Percentiles rank a stretch among this genome's conserved stretches.
Evolutionary conservation across 345 rosid species (phyloP).

Genomic region (Melaleuca alternifolia): DNA sequence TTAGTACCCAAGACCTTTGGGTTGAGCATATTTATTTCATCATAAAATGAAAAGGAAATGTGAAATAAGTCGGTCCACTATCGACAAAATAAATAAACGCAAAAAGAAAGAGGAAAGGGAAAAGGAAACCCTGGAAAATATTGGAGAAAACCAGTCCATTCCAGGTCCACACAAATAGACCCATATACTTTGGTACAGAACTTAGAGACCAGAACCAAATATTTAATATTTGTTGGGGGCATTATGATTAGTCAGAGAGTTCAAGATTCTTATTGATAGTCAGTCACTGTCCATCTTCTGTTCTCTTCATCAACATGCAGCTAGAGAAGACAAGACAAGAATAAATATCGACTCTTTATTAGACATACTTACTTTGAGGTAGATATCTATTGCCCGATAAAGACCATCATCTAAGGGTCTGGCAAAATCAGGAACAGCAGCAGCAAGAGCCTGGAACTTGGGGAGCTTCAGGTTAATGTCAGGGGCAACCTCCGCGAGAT

Average conservation of each 20-base stretch:
- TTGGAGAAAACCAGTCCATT: neutral
- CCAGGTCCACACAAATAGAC: no score
- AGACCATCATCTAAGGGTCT: constrained; percentile 93
- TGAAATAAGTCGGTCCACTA: neutral
- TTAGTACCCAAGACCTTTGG: neutral
- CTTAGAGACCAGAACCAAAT: neutral
- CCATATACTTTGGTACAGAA: no score
- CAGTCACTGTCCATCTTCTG: neutral
- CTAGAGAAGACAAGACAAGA: neutral
- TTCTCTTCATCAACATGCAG: neutral
- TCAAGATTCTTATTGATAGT: neutral
- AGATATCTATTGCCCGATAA: constrained; percentile 89
- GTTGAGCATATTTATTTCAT: neutral
- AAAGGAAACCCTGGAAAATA: neutral
- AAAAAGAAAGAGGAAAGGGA: neutral
- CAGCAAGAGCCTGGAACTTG: constrained; percentile 82
- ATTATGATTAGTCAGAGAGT: neutral
- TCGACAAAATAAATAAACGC: neutral
- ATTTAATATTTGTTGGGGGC: neutral
- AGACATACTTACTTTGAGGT: constrained; percentile 56
- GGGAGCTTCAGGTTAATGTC: constrained; percentile 89
- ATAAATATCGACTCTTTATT: neutral
- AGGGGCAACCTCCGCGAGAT: constrained; percentile 94
- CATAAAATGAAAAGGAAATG: neutral
- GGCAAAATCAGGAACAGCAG: constrained; percentile 82